Percentiles rank a stretch among this genome's conserved stretches.
phyloP scores from a whole-genome alignment of 148 eudicot species.

The Beta vulgaris region DNA sequence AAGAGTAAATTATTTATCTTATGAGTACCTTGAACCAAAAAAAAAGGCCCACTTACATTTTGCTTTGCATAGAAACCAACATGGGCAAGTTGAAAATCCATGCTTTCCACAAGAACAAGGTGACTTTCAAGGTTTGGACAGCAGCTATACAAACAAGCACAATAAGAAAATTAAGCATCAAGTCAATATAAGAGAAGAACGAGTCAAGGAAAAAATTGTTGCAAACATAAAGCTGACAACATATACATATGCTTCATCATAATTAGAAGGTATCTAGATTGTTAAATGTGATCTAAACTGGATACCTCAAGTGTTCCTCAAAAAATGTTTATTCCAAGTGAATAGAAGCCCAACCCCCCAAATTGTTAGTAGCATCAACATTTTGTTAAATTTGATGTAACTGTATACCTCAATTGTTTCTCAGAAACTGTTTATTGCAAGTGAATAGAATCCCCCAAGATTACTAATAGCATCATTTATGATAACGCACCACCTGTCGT shows the following conservation, averaged over 20 bases:
- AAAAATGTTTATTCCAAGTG: not conserved
- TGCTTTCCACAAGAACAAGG: constrained; percentile 90
- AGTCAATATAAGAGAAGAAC: not conserved
- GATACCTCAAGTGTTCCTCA: not conserved
- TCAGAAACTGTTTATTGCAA: not conserved
- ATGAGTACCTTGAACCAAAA: not conserved
- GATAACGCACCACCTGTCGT: not conserved
- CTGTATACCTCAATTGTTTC: not conserved
- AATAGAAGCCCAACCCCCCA: not conserved
- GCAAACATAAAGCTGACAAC: not conserved
- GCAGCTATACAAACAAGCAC: constrained; percentile 55
- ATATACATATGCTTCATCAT: not conserved
- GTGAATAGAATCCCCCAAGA: not conserved
- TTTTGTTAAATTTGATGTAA: not conserved
- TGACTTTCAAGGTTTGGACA: constrained; percentile 79
- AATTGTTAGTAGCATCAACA: not conserved
- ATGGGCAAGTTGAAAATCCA: constrained; percentile 74
- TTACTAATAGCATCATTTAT: not conserved
- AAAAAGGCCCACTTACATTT: constrained; percentile 55
- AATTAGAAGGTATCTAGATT: not conserved
- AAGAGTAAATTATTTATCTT: not conserved
- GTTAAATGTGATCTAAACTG: not conserved
- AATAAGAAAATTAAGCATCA: not conserved
- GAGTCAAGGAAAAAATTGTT: not conserved
- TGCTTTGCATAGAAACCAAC: constrained; percentile 81